Evolutionary conservation across 441 rosid species (phyloP).

Genomic region (Melastoma candidum): DNA sequence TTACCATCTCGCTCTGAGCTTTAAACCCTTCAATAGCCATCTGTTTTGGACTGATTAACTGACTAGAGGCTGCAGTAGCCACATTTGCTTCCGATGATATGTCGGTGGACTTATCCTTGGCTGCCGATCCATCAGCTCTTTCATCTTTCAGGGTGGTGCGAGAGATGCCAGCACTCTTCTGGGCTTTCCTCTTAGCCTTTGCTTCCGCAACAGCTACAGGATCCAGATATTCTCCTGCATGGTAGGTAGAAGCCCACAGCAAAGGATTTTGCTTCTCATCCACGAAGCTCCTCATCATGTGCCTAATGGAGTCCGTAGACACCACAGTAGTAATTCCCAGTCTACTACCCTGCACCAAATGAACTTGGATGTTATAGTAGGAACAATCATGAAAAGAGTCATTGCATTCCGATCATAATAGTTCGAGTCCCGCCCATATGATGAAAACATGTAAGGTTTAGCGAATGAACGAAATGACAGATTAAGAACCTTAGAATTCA

Average conservation of each 20-base stretch:
- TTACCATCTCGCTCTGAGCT: constrained; percentile 99
- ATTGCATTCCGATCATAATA: no score
- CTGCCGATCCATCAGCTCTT: constrained; percentile 21
- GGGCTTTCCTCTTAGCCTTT: constrained; percentile 65
- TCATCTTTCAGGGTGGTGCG: constrained; percentile 38
- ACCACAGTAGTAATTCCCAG: constrained; percentile 90
- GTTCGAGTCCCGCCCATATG: not conserved
- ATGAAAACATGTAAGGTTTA: not conserved
- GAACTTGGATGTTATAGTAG: not conserved
- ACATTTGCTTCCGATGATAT: constrained; percentile 29
- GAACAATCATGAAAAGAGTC: not conserved
- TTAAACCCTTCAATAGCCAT: constrained; percentile 95
- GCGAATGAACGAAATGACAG: not conserved
- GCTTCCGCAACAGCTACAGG: constrained; percentile 86
- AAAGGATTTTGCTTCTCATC: constrained; percentile 82
- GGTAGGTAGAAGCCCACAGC: constrained; percentile 95
- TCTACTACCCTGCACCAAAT: constrained; percentile 63
- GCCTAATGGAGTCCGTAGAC: constrained; percentile 86
- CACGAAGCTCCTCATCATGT: constrained; percentile 96
- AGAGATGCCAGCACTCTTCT: constrained; percentile 38
- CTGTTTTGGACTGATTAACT: constrained; percentile 59
- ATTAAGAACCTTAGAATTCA: constrained; percentile 6
- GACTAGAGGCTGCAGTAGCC: constrained; percentile 24
- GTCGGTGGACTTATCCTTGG: constrained; percentile 30
- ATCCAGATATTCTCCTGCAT: constrained; percentile 87